Evolutionary conservation across 164 flowering plant genomes (phyloP).

Genomic region (Aristolochia contorta): DNA sequence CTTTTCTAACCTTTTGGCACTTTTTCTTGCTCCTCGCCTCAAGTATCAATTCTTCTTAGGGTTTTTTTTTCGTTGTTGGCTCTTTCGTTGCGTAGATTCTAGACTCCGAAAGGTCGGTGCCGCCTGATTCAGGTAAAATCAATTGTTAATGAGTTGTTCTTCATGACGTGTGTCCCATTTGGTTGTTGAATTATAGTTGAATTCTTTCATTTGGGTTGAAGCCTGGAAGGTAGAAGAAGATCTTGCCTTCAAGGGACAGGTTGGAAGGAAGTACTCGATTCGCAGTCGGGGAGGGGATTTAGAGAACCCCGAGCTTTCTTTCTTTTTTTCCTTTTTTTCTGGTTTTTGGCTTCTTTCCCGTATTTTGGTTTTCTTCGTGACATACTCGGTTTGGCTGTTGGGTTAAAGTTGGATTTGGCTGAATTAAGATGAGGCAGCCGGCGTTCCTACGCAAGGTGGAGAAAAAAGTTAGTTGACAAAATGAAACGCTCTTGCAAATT

Average conservation of each 20-base stretch:
- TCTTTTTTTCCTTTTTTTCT: not conserved
- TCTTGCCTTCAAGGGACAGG: too few species aligned
- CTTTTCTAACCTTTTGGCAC: constrained; percentile 5
- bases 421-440: constrained; percentile 1
- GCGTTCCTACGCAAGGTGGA: not conserved
- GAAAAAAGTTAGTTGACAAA: not conserved
- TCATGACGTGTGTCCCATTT: not conserved
- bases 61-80: constrained; percentile 14
- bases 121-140: constrained; percentile 18
- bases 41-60: constrained; percentile 6
- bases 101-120: constrained; percentile 5
- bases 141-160: too few species aligned
- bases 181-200: not conserved
- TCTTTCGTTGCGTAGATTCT: constrained; percentile 1
- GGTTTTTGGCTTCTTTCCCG: not conserved
- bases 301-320: not conserved
- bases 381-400: too few species aligned
- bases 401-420: too few species aligned
- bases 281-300: too few species aligned
- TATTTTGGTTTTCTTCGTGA: not conserved
- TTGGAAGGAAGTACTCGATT: too few species aligned
- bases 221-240: too few species aligned
- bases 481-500: too few species aligned
- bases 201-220: not conserved
- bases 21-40: constrained; percentile 6